phyloP scores from a whole-genome alignment of 306 rosid genomes.

The Boehmeria nivea region DNA sequence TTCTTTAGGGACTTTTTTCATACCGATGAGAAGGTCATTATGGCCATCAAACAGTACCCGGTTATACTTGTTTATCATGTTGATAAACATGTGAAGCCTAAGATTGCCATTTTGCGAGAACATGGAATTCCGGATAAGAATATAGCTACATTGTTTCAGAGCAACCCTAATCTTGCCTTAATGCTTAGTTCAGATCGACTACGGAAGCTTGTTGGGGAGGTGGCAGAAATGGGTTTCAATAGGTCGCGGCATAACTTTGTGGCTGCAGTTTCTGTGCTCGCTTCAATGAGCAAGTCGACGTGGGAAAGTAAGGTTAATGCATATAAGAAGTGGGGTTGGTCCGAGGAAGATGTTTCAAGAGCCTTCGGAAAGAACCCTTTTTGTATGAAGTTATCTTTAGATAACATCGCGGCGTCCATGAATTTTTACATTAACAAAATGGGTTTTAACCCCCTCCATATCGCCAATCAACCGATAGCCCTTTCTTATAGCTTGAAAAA shows the following conservation, averaged over 20 bases:
- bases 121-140: slow-evolving; percentile 20
- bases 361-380: slow-evolving; percentile 38
- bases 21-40: not conserved
- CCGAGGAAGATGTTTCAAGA: slow-evolving; percentile 22
- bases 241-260: slow-evolving; percentile 15
- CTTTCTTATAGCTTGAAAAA: slow-evolving; percentile 29
- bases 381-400: slow-evolving; percentile 24
- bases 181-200: not conserved
- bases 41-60: not conserved
- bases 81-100: not conserved
- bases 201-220: slow-evolving; percentile 1
- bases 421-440: slow-evolving; percentile 26
- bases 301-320: slow-evolving; percentile 33
- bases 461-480: not conserved
- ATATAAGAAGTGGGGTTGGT: slow-evolving; percentile 53
- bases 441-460: slow-evolving; percentile 19
- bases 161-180: slow-evolving; percentile 7
- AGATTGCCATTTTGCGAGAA: slow-evolving; percentile 25
- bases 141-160: slow-evolving; percentile 4
- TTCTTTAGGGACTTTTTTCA: not conserved
- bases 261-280: slow-evolving; percentile 22
- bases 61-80: not conserved
- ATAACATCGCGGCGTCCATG: slow-evolving; percentile 36
- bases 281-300: slow-evolving; percentile 9
- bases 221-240: slow-evolving; percentile 38